These are phyloP conservation scores for Vitis hybrid DNA, from an alignment of 177 flowering plant genomes.

Conservation along the genomic window DNA sequence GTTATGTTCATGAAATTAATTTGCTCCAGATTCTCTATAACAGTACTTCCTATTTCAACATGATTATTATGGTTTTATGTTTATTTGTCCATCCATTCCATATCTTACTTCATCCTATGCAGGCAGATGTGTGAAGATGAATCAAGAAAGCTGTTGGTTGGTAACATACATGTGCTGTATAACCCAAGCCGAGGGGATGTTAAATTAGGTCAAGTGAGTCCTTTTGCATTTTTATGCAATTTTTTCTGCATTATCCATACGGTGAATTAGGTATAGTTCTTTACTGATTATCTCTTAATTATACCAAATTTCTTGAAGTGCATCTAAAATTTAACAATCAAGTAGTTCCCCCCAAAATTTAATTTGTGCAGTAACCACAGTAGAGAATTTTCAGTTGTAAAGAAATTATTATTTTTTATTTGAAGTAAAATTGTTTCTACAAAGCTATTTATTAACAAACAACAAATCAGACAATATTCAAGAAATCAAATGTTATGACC, in stretches of 20 bases:
- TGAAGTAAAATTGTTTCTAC: too few species aligned
- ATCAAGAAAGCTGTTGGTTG: slow-evolving; percentile 38
- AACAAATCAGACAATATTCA: too few species aligned
- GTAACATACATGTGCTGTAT: slow-evolving; percentile 54
- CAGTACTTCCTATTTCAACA: not conserved
- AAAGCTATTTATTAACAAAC: too few species aligned
- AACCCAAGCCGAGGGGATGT: slow-evolving; percentile 53
- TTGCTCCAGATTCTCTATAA: not conserved
- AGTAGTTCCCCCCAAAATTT: too few species aligned
- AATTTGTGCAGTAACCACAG: too few species aligned
- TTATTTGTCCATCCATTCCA: slow-evolving; percentile 6
- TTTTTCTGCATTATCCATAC: slow-evolving; percentile 1
- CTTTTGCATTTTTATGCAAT: not conserved
- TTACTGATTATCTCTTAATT: too few species aligned
- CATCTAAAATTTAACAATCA: too few species aligned
- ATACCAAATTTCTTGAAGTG: too few species aligned
- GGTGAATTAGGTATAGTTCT: too few species aligned
- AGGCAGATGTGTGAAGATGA: slow-evolving; percentile 51
- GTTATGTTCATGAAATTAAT: not conserved
- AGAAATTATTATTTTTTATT: too few species aligned
- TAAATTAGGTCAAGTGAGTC: slow-evolving; percentile 60
- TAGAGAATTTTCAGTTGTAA: too few species aligned
- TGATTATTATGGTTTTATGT: not conserved
- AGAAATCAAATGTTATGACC: too few species aligned
- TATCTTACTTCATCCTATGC: slow-evolving; percentile 30